Evolutionary conservation across 2,329 filamentous ascomycete species (phyloP).

Genomic region (Cladosporium phlei): DNA sequence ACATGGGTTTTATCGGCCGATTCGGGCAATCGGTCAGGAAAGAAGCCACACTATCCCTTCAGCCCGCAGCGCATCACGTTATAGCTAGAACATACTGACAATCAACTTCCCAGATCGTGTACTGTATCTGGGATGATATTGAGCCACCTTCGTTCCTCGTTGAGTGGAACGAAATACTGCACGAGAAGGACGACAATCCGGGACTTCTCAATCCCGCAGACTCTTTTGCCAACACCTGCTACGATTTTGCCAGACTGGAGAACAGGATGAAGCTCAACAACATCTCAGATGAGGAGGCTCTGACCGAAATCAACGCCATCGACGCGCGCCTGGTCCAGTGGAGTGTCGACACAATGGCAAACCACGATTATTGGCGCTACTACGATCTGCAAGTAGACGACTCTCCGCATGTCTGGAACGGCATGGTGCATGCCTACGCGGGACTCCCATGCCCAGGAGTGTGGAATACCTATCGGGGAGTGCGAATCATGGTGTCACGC

Average conservation of each 20-base stretch:
- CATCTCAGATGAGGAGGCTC: slow-evolving; percentile 22
- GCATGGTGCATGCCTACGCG: slow-evolving; percentile 24
- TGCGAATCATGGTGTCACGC: slow-evolving; percentile 29
- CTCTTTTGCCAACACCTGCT: slow-evolving; percentile 21
- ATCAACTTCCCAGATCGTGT: slow-evolving; percentile 16
- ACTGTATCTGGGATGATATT: slow-evolving; percentile 29
- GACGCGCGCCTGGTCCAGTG: slow-evolving; percentile 27
- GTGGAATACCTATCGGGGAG: slow-evolving; percentile 26
- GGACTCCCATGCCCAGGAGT: slow-evolving; percentile 19
- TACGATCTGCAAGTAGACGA: slow-evolving; percentile 26
- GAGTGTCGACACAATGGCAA: slow-evolving; percentile 20
- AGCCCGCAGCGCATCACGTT: too few species aligned
- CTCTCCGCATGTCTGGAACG: slow-evolving; percentile 29
- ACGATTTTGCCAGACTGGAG: slow-evolving; percentile 24
- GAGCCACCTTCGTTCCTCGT: slow-evolving; percentile 26
- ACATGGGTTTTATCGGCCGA: too few species aligned
- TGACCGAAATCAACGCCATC: slow-evolving; percentile 20
- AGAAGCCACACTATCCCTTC: too few species aligned
- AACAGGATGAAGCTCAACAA: slow-evolving; percentile 16
- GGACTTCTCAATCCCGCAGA: slow-evolving; percentile 21
- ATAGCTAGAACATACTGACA: neutral
- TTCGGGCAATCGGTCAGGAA: too few species aligned
- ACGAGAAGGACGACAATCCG: slow-evolving; percentile 13
- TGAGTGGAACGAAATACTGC: slow-evolving; percentile 26
- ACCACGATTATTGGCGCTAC: slow-evolving; percentile 24